These are phyloP conservation scores for Coemansia sp. DNA, from an alignment of 192 early-diverging fungal species.

Conservation along the genomic window DNA sequence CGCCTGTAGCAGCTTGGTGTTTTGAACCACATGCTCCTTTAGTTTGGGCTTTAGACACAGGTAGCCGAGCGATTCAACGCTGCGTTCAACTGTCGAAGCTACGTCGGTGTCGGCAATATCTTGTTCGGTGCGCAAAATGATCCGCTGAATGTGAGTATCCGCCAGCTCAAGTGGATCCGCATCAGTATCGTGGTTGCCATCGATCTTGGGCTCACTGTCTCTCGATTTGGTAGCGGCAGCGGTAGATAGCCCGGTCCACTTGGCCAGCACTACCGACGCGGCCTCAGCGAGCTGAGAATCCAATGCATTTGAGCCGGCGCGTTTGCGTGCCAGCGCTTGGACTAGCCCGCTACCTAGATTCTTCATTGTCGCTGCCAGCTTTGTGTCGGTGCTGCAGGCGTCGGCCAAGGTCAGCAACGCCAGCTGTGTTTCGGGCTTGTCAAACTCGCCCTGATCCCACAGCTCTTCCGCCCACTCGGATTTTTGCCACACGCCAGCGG, in stretches of 20 bases:
- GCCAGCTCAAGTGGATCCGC: conserved; percentile 26
- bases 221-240: not conserved
- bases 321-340: conserved; percentile 53
- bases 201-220: not conserved
- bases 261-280: conserved; percentile 61
- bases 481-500: conserved; percentile 56
- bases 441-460: conserved; percentile 77
- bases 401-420: conserved; percentile 49
- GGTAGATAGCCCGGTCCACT: conserved; percentile 53
- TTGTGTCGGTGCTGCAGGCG: conserved; percentile 50
- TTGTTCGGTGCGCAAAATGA: not conserved
- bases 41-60: conserved; percentile 62
- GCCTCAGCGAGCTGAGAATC: conserved; percentile 53
- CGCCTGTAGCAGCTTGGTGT: conserved; percentile 55
- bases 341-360: conserved; percentile 58
- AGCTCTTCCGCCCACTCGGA: conserved; percentile 67
- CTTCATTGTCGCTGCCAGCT: conserved; percentile 61
- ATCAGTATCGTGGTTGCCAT: not conserved
- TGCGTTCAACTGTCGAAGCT: conserved; percentile 45
- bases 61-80: conserved; percentile 81
- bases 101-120: not conserved
- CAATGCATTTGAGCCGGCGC: conserved; percentile 11
- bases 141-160: conserved; percentile 34
- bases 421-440: conserved; percentile 62
- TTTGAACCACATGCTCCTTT: conserved; percentile 65